Base-by-base conservation (phyloP, 2,329 filamentous ascomycete species). In the Exophiala alcalophila region DNA sequence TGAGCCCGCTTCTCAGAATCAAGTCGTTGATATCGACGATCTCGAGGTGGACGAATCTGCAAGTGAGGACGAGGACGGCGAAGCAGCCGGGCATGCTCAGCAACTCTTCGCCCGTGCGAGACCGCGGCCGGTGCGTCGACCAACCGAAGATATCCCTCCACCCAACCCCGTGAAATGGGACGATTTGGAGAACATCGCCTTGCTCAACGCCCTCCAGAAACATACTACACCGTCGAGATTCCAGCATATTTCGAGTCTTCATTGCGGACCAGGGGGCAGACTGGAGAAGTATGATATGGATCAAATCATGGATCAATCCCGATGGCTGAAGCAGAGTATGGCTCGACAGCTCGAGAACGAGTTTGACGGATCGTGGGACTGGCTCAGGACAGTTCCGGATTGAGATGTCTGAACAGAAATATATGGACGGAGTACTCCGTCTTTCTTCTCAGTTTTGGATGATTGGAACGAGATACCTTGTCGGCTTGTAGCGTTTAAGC, bases 161-260 rank as follows among this genome's bases (percentile, higher is more conserved):
- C 42, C 44, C 8, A 26, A 11, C n/a, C 26, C 45, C 9, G 19
- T 11, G 28, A 29, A 40, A 29, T 64, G 59, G 59, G 54, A 51
- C 2, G 39, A 57, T 4, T 40, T 43, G 3, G 59, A 64, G 35
- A 48, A 44, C 4, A 8, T 12, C 5, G 53, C 53, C 12, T 47
- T 64, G 4, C n/a, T 61, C 0, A 47, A 58, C 15, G 60, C 59
- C 6, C 41, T 64, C 15, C 47, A 53, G 31, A 23, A 14, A 11
- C 57, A 53, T 37, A 53, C 54, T 19, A 55, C 53, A 50, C 48
- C 18, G 2, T 46, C 55, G 14, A 59, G 60, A 21, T 64, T 61
- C 31, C 18, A 48, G 32, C 44, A 41, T n/a, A 62, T 63, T 16
- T 28, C 58, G 3, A 30, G 48, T 8, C 38, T 10, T 4, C 35